Percentiles rank a stretch among this genome's conserved stretches.
Conservation (phyloP, 768 basidiomycete genomes). For the Rhodosporidiobolus sp. region DNA sequence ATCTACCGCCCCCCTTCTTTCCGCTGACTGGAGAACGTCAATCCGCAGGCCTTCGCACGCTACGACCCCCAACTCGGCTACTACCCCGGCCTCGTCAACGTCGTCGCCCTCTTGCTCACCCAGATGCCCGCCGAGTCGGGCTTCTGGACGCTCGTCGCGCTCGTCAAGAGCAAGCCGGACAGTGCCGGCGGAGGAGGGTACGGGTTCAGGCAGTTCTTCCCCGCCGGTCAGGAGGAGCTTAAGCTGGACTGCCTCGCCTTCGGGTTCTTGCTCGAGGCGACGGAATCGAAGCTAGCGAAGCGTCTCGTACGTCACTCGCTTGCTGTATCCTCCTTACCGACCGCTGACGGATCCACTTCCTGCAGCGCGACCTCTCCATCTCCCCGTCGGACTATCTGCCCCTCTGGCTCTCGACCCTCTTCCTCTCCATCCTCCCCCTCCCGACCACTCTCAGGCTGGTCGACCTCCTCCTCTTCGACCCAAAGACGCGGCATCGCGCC, state of each 20-base stretch:
- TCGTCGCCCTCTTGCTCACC: conserved; percentile 23
- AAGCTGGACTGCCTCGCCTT: conserved; percentile 23
- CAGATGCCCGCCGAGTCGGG: conserved; percentile 22
- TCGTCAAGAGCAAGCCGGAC: conserved; percentile 7
- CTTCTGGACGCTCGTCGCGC: conserved; percentile 25
- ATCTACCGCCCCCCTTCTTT: background rate
- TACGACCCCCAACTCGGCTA: conserved; percentile 12
- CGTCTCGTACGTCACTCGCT: conserved; percentile 1
- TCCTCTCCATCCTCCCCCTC: conserved; percentile 23
- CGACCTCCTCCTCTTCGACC: conserved; percentile 34
- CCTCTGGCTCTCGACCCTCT: conserved; percentile 22
- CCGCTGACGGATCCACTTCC: background rate
- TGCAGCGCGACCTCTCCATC: conserved; percentile 20
- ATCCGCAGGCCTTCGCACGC: conserved; percentile 25
- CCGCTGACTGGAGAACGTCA: background rate
- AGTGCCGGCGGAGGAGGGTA: background rate
- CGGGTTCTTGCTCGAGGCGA: conserved; percentile 16
- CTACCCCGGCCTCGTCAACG: conserved; percentile 16
- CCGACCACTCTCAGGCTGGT: conserved; percentile 14
- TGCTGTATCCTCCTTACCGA: accelerated
- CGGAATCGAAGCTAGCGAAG: conserved; percentile 27
- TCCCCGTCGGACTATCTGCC: conserved; percentile 3
- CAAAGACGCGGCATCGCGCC: conserved; percentile 10
- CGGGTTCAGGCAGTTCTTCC: conserved; percentile 25
- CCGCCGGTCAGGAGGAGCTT: conserved; percentile 2